Base-by-base conservation (phyloP, 352 stramenopile species). In the Hyaloperonospora arabidopsidis region DNA sequence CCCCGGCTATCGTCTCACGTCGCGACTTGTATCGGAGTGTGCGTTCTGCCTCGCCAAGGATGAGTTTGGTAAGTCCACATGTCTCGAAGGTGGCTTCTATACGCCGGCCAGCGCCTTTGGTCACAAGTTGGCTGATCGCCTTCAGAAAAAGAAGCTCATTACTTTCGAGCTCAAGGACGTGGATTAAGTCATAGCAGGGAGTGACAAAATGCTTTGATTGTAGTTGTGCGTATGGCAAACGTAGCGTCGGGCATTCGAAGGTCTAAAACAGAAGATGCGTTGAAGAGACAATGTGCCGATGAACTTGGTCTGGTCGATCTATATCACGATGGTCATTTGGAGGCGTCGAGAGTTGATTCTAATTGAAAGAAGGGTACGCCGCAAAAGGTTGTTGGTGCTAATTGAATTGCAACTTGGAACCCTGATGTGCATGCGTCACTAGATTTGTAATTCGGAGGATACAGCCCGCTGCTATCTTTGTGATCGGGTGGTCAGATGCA, bases 31-130 rank as follows among this genome's bases (percentile, higher is more conserved):
- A 43, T 66, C 73, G 15, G 74, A 87, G 59, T 82, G 71, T 45
- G 74, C 68, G 7, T 75, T 87, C 47, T 79, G 72, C 23, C 58
- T 86, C 38, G 68, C 67, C 45, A 87, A 85, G 54, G 48, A 61
- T 45, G 72, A 87, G 39, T 63, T 76, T 14, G 54, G 35, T 13
- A 34, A 52, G 5, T 32, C 55, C 0, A 45, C 47, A 36, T 51
- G 7, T 32, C 43, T 72, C 10, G 47, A 50, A 13, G 77, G 77
- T 40, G 77, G 77, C 44, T 84, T 87, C 40, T 77, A 76, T 54
- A 87, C 74, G 6, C 72, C 77, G 6, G 74, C 72, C 35, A 81
- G 69, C 28, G 77, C 74, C 2, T 76, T 84, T 25, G 77, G 77
- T 18, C 63, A 79, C 59, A 74, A 73, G 45, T 54, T 87, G 21